Percentiles rank a stretch among this genome's conserved stretches.
Conservation (phyloP, 1,284 basidiomycete species). For the Pyrrhoderma lamaoense region DNA sequence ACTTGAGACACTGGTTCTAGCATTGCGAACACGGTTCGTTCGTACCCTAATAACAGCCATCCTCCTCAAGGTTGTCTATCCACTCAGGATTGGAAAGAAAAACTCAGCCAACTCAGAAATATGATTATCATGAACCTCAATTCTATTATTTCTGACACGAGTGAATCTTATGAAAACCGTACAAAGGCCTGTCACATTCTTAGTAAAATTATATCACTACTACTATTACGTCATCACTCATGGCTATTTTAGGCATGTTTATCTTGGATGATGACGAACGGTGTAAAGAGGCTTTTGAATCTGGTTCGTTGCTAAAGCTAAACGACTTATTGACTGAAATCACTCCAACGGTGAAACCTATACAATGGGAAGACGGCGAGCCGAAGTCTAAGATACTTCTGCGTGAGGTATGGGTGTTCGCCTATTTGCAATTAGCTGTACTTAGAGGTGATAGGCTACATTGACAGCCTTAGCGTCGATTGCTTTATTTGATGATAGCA, state of each 20-base stretch:
- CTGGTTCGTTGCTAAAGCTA: constrained; percentile 49
- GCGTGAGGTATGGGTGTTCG: constrained; percentile 49
- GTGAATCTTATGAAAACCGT: constrained; percentile 36
- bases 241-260: constrained; percentile 48
- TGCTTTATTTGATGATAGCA: constrained; percentile 60
- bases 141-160: constrained; percentile 40
- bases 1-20: constrained; percentile 28
- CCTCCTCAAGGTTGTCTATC: no score
- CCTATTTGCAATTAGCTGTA: neutral
- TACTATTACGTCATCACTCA: constrained; percentile 1
- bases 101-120: no score
- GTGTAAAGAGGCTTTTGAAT: constrained; percentile 56
- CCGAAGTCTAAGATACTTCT: constrained; percentile 50
- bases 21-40: constrained; percentile 51
- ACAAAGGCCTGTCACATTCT: constrained; percentile 67
- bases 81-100: no score
- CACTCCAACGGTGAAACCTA: constrained; percentile 36
- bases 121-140: constrained; percentile 30
- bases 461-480: constrained; percentile 67
- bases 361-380: constrained; percentile 53
- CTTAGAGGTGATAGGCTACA: constrained; percentile 41
- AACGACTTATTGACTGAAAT: constrained; percentile 43
- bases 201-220: constrained; percentile 36
- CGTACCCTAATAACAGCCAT: constrained; percentile 52
- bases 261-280: constrained; percentile 63